Percentiles rank a stretch among this genome's conserved stretches.
phyloP scores from a whole-genome alignment of 2,329 filamentous ascomycete genomes.

The Penicillium paneum region DNA sequence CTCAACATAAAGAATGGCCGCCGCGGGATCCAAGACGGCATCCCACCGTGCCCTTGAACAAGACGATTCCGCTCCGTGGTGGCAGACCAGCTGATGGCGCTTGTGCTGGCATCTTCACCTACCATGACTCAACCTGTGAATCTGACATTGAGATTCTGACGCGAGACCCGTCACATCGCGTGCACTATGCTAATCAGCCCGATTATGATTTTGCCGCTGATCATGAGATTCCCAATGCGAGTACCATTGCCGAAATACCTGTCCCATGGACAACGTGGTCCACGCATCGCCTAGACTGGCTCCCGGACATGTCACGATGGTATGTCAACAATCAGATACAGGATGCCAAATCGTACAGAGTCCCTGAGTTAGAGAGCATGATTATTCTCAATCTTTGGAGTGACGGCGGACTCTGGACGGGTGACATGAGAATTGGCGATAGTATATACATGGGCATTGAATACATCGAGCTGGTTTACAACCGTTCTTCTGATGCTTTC shows the following conservation, averaged over 20 bases:
- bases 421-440: conserved; percentile 39
- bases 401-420: conserved; percentile 42
- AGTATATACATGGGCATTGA: conserved; percentile 41
- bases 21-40: conserved; percentile 3
- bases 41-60: neutral
- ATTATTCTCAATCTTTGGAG: conserved; percentile 45
- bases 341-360: conserved; percentile 34
- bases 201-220: conserved; percentile 39
- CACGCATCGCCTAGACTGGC: conserved; percentile 44
- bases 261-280: conserved; percentile 41
- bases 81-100: conserved; percentile 44
- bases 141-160: conserved; percentile 55
- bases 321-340: conserved; percentile 34
- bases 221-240: conserved; percentile 33
- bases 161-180: conserved; percentile 41
- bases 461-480: conserved; percentile 44
- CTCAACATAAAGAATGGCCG: conserved; percentile 1
- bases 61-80: neutral
- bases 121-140: conserved; percentile 47
- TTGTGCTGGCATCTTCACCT: conserved; percentile 53
- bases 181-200: conserved; percentile 46
- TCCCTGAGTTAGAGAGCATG: conserved; percentile 38
- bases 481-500: conserved; percentile 26
- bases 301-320: conserved; percentile 36
- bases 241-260: conserved; percentile 28